Base-by-base conservation (phyloP, 2,329 filamentous ascomycete genomes). In the Colletotrichum karsti region DNA sequence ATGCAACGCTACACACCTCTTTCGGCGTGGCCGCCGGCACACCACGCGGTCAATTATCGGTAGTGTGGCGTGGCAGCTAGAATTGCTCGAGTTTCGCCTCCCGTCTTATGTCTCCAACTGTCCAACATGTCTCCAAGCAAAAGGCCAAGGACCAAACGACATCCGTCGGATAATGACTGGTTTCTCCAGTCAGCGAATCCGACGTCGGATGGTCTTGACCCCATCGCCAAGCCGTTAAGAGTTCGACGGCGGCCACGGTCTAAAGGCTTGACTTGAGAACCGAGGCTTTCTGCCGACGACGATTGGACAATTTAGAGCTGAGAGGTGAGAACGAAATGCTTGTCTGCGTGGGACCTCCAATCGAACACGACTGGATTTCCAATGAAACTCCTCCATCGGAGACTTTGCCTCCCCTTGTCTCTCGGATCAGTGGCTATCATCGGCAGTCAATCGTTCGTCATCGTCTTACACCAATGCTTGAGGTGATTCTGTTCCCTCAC, bases 401-500 rank as follows among this genome's bases (percentile, higher is more conserved):
- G 50, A 66, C 28, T 66, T 66, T 62, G 12, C 28, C 44, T 53
- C 24, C 9, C 41, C 35, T 41, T 5, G 22, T 35, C 44, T 61
- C 33, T 48, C 56, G 48, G 48, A 66, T 41, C 57, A 62, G 18
- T 66, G 48, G 63, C 57, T 67, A 63, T 56, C 50, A 26, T 63
- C 58, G 50, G 57, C 58, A 50, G n/a, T 10, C 13, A 12, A 9
- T 28, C 22, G n/a, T 39, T 41, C 55, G 18, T 42, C 15, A 60
- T 54, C 26, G 5, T 67, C 20, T 67, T 67, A 67, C 64, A 35
- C 64, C 59, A 63, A 67, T 18, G 64, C 53, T 67, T 67, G 64
- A 67, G 60, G 64, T 58, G 51, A 67, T 67, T 37, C 41, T 51
- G 4, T n/a, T n/a, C n/a, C n/a, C 8, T 28, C n/a, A 13, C 20